Percentiles rank a stretch among this genome's conserved stretches.
Evolutionary conservation across 129 eudicot species (phyloP).

Genomic region (Mikania micrantha): DNA sequence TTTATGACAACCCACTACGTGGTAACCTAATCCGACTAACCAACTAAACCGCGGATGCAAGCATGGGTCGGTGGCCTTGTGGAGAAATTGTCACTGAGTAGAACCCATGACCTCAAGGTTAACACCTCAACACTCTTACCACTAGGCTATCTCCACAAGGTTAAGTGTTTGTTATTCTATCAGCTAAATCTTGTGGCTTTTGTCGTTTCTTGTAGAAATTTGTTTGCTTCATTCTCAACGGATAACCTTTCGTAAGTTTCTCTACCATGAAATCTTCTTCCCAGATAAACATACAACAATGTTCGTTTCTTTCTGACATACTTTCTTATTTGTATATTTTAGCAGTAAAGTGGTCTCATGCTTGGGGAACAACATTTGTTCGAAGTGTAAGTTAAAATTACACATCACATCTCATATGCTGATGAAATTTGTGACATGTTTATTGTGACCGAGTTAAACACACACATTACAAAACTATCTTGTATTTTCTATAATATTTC

Average conservation of each 20-base stretch:
- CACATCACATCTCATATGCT: background rate
- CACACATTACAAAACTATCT: no score
- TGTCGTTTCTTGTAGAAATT: constrained; percentile 24
- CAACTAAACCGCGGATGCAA: no score
- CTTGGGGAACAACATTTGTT: constrained; percentile 23
- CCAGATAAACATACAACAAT: background rate
- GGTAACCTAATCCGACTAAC: no score
- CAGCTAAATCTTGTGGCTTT: background rate
- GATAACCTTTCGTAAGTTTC: constrained; percentile 30
- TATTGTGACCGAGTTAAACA: no score
- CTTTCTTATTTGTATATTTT: background rate
- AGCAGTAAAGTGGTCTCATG: constrained; percentile 25
- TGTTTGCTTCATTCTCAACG: constrained; percentile 23
- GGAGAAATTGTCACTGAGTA: no score
- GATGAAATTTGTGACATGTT: background rate
- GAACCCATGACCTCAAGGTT: no score
- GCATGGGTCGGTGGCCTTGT: no score
- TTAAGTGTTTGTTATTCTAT: background rate
- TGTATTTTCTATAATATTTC: no score
- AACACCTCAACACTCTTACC: no score
- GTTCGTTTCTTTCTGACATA: background rate
- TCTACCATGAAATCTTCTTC: background rate
- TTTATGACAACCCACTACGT: no score
- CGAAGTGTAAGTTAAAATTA: constrained; percentile 15
- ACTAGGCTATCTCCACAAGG: no score